Evolutionary conservation across 2,329 filamentous ascomycete genomes (phyloP), one percentile per base, ranked within the genome.

Genomic region (Aspergillus sclerotialis): DNA sequence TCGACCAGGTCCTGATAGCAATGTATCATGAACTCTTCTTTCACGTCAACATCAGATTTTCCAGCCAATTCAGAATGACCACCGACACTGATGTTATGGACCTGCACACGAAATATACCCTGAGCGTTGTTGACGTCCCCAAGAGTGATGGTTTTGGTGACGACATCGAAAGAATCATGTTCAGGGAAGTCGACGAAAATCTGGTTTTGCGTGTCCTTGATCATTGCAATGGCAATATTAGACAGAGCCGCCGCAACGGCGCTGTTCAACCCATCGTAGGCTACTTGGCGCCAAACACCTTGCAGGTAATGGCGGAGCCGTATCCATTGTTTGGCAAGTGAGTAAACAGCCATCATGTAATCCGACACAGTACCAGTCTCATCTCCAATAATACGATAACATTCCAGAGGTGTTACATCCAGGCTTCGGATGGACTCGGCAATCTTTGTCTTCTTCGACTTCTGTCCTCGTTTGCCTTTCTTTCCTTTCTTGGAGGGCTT

Each of bases 111-210:
- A 38, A 58, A 57, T 10, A 23, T 23, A 7, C 19, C 19, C 26
- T 58, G 49, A 3, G 40, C 49, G 17, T 56, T 55, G 0, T 63
- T 51, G 14, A 49, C 31, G 33, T 67, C 42, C 1, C 64, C 64
- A 1, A 55, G 25, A 13, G 25, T 27, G 25, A 27, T 12, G 25
- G 25, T 27, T 7, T 27, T 27, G 7, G 12, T 27, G n/a, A 27
- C 12, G 7, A n/a, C 12, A 6, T 27, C 25, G 25, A 7, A 27
- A 7, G 25, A 27, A n/a, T 27, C 25, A 27, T 27, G 25, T 6
- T n/a, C 25, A 27, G 25, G 9, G 49, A 72, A 73, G 17, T 72
- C 64, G 12, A 62, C 39, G 34, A 67, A 70, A 1, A 73, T 66
- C 7, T 5, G 43, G 44, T 51, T 42, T 30, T 60, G 56, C 1